Conservation (phyloP, 2,329 filamentous ascomycete genomes). For the Microdochium nivale region DNA sequence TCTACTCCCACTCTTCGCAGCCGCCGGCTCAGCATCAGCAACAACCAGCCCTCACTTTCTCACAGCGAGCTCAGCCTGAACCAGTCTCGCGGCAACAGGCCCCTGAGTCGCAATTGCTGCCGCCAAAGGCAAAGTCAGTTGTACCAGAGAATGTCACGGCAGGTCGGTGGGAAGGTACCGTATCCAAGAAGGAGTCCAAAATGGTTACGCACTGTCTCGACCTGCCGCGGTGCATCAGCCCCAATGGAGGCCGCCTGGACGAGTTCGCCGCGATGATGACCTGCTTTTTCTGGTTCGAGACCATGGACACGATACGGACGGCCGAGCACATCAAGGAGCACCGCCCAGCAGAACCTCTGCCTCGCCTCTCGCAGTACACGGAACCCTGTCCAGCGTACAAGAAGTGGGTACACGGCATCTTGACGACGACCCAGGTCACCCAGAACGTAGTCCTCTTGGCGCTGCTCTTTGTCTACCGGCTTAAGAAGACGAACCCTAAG, state of each 20-base stretch:
- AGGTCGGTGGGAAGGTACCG: constrained; percentile 18
- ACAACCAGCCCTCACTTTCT: constrained; percentile 3
- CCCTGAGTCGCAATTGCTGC: constrained; percentile 21
- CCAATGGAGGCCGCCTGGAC: constrained; percentile 65
- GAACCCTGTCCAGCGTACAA: constrained; percentile 72
- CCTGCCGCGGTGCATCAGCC: constrained; percentile 68
- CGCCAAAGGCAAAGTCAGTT: constrained; percentile 28
- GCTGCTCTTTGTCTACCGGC: constrained; percentile 81
- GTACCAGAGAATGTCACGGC: constrained; percentile 17
- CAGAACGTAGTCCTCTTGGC: constrained; percentile 91
- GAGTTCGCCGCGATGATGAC: constrained; percentile 89
- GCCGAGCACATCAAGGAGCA: constrained; percentile 54
- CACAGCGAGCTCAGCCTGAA: constrained; percentile 1
- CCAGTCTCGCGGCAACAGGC: constrained; percentile 4
- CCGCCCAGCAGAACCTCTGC: constrained; percentile 25
- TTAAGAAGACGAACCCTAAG: constrained; percentile 82
- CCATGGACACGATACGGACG: constrained; percentile 65
- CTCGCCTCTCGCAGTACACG: constrained; percentile 57
- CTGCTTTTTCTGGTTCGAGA: constrained; percentile 96
- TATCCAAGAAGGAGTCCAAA: constrained; percentile 28
- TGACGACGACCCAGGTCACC: constrained; percentile 91
- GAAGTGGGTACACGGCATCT: constrained; percentile 87
- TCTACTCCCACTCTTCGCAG: neutral
- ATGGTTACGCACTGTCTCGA: constrained; percentile 54
- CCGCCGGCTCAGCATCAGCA: constrained; percentile 11